Evolutionary conservation across 306 rosid genomes (phyloP), one percentile per base, ranked within the genome.

Genomic region (Citrullus mucosospermus): DNA sequence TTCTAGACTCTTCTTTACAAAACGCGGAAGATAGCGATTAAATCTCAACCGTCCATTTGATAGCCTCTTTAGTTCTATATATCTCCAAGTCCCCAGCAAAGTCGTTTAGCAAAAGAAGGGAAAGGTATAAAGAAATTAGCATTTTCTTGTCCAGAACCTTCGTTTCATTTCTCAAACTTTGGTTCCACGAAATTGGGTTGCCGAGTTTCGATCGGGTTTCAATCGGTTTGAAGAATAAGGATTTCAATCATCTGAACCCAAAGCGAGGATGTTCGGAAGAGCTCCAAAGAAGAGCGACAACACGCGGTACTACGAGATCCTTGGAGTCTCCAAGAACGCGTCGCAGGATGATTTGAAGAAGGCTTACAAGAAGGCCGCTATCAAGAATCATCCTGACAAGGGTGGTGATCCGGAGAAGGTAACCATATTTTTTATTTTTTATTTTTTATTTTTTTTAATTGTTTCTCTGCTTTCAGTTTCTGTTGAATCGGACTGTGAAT

Each of bases 361-460:
- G 87, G 97, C 97, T 15, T 93, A 93, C 86, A 89, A 86, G 82
- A 93, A 89, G 81, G 96, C 96, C 11, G 97, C 97, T 39, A 93
- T 93, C 0, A 93, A 93, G 76, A 91, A 91, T 84, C 97, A 93
- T 78, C 97, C 97, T 3, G 97, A 93, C 8, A 93, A 93, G 83
- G 97, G 97, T 11, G 97, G 96, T 46, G 97, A 93, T 83, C 97
- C 97, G 1, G 97, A 93, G 81, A 93, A 93, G 90, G 94, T 89
- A 53, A 34, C 14, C 3, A 3, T 10, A 3, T 1, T 59, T 25
- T 25, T 14, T 36, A 2, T 8, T 34, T 32, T 32, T 34, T 12
- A 1, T 12, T 48, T 48, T 12, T 3, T 58, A 10, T 48, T 8
- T 6, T 34, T 34, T 57, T 17, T 5, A 6, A 66, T 66, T 66